Conservation (phyloP, 2,329 filamentous ascomycete genomes). For the Orbilia blumenaviensis region DNA sequence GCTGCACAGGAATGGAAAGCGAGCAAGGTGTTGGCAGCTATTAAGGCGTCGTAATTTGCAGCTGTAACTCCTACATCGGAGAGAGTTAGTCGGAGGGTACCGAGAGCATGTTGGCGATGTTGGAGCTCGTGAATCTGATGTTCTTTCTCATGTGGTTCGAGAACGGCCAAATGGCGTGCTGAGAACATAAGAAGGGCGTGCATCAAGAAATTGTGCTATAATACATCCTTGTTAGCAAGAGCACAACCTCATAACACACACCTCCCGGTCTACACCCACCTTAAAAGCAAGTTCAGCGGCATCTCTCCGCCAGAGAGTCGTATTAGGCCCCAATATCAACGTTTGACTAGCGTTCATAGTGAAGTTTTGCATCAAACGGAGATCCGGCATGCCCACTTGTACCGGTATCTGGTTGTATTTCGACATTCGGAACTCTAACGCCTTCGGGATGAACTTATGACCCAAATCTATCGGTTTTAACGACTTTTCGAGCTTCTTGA, state of each 20-base stretch:
- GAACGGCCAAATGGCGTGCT: conserved; percentile 36
- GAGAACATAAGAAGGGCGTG: conserved; percentile 51
- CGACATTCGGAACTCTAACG: conserved; percentile 50
- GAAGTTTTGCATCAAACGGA: conserved; percentile 52
- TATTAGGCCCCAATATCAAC: conserved; percentile 47
- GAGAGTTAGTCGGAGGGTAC: conserved; percentile 39
- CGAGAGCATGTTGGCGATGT: conserved; percentile 47
- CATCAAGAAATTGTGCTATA: conserved; percentile 50
- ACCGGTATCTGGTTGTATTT: conserved; percentile 52
- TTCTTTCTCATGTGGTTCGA: conserved; percentile 44
- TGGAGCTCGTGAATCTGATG: conserved; percentile 43
- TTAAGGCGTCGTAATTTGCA: conserved; percentile 46
- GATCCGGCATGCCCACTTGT: conserved; percentile 50
- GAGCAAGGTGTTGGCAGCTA: conserved; percentile 42
- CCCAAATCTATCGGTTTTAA: conserved; percentile 50
- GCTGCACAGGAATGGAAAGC: conserved; percentile 48
- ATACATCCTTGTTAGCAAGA: neutral
- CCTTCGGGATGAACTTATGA: conserved; percentile 26
- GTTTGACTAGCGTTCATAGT: conserved; percentile 49
- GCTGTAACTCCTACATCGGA: conserved; percentile 50
- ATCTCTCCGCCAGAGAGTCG: conserved; percentile 41
- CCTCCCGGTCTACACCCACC: conserved; percentile 1
- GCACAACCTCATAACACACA: neutral
- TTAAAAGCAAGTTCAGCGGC: conserved; percentile 51
- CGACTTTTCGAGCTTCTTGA: conserved; percentile 50